phyloP scores from a whole-genome alignment of 208 protist genomes.

The Trypanosoma congolense region DNA sequence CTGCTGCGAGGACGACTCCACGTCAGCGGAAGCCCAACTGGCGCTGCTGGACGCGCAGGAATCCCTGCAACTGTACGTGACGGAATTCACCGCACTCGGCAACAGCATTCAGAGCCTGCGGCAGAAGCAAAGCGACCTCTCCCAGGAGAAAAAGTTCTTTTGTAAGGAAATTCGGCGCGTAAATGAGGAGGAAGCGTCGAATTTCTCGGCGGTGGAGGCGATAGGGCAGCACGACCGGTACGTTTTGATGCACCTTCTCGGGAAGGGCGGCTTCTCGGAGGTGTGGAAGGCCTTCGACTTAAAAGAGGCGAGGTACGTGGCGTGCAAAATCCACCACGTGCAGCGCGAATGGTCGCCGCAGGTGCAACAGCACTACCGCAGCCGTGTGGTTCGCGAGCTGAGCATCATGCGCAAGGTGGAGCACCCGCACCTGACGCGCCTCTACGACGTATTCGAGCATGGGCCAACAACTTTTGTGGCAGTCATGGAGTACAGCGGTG shows the following conservation, averaged over 20 bases:
- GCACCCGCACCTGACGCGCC: slow-evolving; percentile 78
- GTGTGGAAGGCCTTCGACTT: slow-evolving; percentile 94
- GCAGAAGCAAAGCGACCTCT: slow-evolving; percentile 40
- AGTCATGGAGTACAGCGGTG: slow-evolving; percentile 93
- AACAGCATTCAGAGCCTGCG: slow-evolving; percentile 30
- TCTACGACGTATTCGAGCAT: slow-evolving; percentile 87
- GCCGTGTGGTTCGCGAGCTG: slow-evolving; percentile 91
- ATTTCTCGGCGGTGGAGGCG: slow-evolving; percentile 39
- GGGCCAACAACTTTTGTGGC: slow-evolving; percentile 83
- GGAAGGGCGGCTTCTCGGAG: slow-evolving; percentile 94
- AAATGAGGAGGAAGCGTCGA: slow-evolving; percentile 71
- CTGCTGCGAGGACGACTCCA: slow-evolving; percentile 54
- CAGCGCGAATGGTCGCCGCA: slow-evolving; percentile 78
- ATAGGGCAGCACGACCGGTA: slow-evolving; percentile 70
- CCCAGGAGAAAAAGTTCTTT: slow-evolving; percentile 73
- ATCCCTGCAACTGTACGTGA: slow-evolving; percentile 41
- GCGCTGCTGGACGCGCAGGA: slow-evolving; percentile 50
- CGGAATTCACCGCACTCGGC: slow-evolving; percentile 47
- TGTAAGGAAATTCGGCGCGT: slow-evolving; percentile 77
- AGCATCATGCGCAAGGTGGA: slow-evolving; percentile 88
- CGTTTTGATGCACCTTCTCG: slow-evolving; percentile 87
- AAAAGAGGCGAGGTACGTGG: slow-evolving; percentile 76
- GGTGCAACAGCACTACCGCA: slow-evolving; percentile 88
- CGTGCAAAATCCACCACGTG: slow-evolving; percentile 95
- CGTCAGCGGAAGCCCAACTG: slow-evolving; percentile 28